Evolutionary conservation across 805 yeast genomes (phyloP), one percentile per base, ranked within the genome.

Genomic region (Phaffomyces antillensis): DNA sequence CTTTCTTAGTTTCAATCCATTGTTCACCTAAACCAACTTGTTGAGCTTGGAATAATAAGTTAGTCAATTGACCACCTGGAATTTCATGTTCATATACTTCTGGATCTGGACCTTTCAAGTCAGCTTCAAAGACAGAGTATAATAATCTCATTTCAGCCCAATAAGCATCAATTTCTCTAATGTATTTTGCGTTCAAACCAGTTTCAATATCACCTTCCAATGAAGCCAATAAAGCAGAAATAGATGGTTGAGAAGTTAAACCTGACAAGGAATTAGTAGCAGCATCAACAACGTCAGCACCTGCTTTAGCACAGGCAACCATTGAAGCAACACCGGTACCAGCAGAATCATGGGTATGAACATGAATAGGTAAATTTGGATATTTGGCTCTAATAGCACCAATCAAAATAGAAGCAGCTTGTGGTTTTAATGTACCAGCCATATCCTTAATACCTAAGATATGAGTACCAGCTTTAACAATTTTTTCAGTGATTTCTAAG

Each of bases 1-100:
- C 93, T 64, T 79, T 83, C 77, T 93, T 93, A 42, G 99, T 93
- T 71, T 87, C 95, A 52, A 77, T 75, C 99, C 99, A 93, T 72
- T 86, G 89, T 57, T 86, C 84, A 56, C 99, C 99, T 53, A 93
- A 76, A 49, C 99, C 99, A 61, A 93, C 88, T 71, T 95, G 98
- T 70, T 88, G 96, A 48, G 99, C 99, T 75, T 93, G 99, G 95
- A 93, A 93, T 58, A 95, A 71, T 71, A 93, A 75, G 76, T 93
- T 93, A 52, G 99, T 93, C 68, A 93, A 81, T 73, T 93, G 99
- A 53, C 99, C 99, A 75, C 99, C 99, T 47, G 99, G 99, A 56
- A 93, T 93, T 76, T 93, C 99, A 71, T 93, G 99, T 58, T 82
- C 81, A 70, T 93, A 93, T 47, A 93, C 99, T 69, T 93, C 99